Percentiles rank a stretch among this genome's conserved stretches.
These are phyloP conservation scores for Kazachstania taianensis DNA, from an alignment of 805 yeast genomes.

Conservation along the genomic window DNA sequence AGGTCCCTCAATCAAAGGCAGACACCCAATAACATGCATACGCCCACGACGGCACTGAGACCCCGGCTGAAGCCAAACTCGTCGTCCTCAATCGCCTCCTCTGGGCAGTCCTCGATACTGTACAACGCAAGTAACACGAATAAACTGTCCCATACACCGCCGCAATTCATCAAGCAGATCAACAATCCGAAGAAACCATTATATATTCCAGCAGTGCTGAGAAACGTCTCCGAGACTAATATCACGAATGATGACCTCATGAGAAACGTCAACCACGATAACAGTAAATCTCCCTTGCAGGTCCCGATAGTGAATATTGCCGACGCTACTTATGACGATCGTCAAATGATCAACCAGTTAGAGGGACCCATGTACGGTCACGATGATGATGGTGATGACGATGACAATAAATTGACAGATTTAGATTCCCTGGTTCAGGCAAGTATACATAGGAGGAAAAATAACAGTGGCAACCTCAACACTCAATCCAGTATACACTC, in stretches of 20 bases:
- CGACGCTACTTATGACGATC: neutral
- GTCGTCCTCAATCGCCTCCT: neutral
- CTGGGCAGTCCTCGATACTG: no score
- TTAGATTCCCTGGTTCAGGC: neutral
- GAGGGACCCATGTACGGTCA: neutral
- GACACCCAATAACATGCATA: neutral
- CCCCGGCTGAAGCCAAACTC: neutral
- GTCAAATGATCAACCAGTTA: neutral
- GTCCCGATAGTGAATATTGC: no score
- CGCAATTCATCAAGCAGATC: constrained; percentile 46
- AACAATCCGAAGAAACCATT: constrained; percentile 76
- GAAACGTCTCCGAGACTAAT: constrained; percentile 38
- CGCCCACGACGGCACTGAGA: neutral
- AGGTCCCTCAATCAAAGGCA: no score
- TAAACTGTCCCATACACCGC: no score
- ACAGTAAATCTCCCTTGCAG: no score
- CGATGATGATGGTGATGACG: neutral
- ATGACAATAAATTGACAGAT: constrained; percentile 1
- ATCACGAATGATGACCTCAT: constrained; percentile 33
- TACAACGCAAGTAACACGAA: no score
- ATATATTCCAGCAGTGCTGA: constrained; percentile 82
- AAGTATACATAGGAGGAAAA: neutral
- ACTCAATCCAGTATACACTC: constrained; percentile 20
- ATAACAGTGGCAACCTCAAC: neutral
- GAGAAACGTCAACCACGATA: no score